Conservation (phyloP, 2,329 filamentous ascomycete species). For the Colletotrichum brevisporum region DNA sequence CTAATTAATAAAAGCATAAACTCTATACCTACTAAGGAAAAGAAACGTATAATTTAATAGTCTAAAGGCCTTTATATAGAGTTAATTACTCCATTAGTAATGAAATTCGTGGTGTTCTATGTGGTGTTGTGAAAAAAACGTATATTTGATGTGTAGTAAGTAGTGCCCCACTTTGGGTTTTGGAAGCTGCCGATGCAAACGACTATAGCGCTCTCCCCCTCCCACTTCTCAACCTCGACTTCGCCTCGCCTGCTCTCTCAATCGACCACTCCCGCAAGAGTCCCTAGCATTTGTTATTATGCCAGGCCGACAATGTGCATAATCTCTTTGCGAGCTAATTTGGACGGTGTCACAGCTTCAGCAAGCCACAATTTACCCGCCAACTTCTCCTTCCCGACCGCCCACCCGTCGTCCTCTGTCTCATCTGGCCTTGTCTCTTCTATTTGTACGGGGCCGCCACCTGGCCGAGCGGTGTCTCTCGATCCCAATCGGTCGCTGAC, state of each 20-base stretch:
- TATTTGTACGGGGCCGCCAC: conserved; percentile 3
- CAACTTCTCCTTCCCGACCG: neutral
- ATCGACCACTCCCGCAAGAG: no score
- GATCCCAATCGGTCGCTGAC: neutral
- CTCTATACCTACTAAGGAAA: no score
- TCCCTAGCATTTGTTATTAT: neutral
- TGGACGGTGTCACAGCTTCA: conserved; percentile 22
- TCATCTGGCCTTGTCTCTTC: conserved; percentile 15
- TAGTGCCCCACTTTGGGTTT: no score
- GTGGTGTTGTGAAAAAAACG: no score
- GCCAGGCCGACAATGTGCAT: neutral
- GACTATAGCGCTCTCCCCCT: neutral
- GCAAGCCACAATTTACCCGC: conserved; percentile 30
- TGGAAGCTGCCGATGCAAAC: no score
- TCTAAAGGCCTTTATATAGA: no score
- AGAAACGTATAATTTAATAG: no score
- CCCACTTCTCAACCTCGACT: neutral
- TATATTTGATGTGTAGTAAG: no score
- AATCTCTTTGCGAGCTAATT: conserved; percentile 11
- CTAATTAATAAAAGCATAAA: no score
- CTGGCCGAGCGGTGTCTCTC: neutral
- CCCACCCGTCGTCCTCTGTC: neutral
- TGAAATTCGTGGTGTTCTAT: no score
- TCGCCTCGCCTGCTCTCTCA: no score
- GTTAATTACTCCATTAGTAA: no score